Evolutionary conservation across 2,329 filamentous ascomycete genomes (phyloP), one percentile per base, ranked within the genome.

Genomic region (Colletotrichum aenigma): DNA sequence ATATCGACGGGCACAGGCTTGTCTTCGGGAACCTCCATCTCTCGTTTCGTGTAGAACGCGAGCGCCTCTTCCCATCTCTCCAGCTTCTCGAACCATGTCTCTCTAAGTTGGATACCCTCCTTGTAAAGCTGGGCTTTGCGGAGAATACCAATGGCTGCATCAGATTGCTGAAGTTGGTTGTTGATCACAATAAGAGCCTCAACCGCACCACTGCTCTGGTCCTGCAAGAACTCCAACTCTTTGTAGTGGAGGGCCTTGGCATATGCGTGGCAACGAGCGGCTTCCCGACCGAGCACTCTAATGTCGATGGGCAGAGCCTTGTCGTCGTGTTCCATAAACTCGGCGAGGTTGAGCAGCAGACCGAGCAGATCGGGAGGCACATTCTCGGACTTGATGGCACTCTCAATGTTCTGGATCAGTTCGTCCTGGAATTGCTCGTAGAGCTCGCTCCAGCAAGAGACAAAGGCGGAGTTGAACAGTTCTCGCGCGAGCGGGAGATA

Each of bases 281-380:
- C 97, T 83, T 98, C 98, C 82, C 96, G 94, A 36, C 97, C 97
- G 13, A 99, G 90, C 12, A 97, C 96, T 65, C 97, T 91, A 78
- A 99, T 98, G 82, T 99, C 97, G 77, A 99, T 99, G 3, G 97
- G 97, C 68, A 99, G 88, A 16, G 97, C 96, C 84, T 99, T 99
- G 84, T 99, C 97, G 80, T 99, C 97, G 81, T 99, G 97, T 83
- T 99, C 97, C 97, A 99, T 99, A 84, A 99, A 99, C 83, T 99
- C 97, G 26, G 97, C 97, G 66, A 99, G 90, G 81, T 99, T 99
- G 65, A 99, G 91, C 32, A 99, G 89, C 66, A 98, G 94, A 76
- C 98, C 96, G 10, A 99, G 88, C 78, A 99, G 94, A 84, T 99
- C 97, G 0, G 97, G 97, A 0, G 97, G 96, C 15, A 99, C 97